Conservation (phyloP, 2,329 filamentous ascomycete species). For the Aspergillus floridensis region DNA sequence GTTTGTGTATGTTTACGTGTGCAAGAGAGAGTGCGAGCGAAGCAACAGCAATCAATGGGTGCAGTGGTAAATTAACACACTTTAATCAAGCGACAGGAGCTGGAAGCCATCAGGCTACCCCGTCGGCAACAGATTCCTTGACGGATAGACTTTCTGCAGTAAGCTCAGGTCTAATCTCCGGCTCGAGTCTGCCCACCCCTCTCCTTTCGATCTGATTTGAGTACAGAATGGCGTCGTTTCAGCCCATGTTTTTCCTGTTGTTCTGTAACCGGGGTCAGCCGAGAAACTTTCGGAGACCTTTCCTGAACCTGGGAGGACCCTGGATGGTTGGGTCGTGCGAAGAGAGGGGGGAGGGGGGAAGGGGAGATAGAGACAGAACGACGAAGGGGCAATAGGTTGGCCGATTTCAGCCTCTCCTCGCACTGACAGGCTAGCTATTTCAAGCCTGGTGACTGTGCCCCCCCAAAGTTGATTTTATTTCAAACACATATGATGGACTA, state of each 20-base stretch:
- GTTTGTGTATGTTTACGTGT: not conserved
- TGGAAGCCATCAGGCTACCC: not conserved
- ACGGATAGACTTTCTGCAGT: constrained; percentile 21
- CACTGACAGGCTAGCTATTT: not conserved
- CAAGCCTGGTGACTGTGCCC: not conserved
- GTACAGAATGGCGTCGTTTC: constrained; percentile 19
- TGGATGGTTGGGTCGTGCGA: constrained; percentile 11
- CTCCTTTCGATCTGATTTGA: constrained; percentile 18
- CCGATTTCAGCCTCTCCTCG: not conserved
- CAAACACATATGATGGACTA: not conserved
- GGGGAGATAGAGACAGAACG: not conserved
- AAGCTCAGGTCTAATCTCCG: constrained; percentile 14
- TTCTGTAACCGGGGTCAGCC: constrained; percentile 22
- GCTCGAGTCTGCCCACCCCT: not conserved
- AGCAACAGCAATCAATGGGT: too few species aligned
- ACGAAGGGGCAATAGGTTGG: not conserved
- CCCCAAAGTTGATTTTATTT: not conserved
- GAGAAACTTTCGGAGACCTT: constrained; percentile 26
- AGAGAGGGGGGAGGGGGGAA: not conserved
- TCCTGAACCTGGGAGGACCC: constrained; percentile 26
- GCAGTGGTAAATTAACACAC: too few species aligned
- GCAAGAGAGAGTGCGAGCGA: too few species aligned
- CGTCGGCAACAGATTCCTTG: constrained; percentile 29
- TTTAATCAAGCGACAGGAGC: too few species aligned
- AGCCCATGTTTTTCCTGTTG: constrained; percentile 19